Evolutionary conservation across 306 rosid genomes (phyloP).

Genomic region (Clitoria ternatea): DNA sequence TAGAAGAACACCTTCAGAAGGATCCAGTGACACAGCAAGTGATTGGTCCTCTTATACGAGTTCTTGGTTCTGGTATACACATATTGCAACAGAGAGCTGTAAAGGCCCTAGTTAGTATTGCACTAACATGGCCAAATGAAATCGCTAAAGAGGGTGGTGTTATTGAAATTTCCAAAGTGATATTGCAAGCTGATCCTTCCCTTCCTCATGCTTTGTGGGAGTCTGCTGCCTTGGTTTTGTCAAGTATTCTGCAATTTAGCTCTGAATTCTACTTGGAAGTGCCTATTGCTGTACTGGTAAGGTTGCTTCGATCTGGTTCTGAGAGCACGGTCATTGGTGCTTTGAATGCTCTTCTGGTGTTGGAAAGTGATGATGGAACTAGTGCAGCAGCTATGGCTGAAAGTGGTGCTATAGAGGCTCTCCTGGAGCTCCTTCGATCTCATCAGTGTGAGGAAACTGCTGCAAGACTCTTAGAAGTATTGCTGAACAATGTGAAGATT

Average conservation of each 20-base stretch:
- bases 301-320: constrained; percentile 91
- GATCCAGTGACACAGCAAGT: constrained; percentile 86
- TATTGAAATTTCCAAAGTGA: constrained; percentile 82
- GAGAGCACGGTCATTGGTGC: constrained; percentile 87
- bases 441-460: constrained; percentile 97
- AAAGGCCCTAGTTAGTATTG: constrained; percentile 90
- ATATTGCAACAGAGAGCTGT: constrained; percentile 97
- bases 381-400: constrained; percentile 99
- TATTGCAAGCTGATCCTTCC: constrained; percentile 90
- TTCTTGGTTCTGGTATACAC: constrained; percentile 86
- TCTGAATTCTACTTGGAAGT: constrained; percentile 97
- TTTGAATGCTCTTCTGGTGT: constrained; percentile 90
- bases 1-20: constrained; percentile 88
- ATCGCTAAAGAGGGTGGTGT: constrained; percentile 99
- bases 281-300: constrained; percentile 93
- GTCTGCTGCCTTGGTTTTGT: constrained; percentile 89
- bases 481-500: constrained; percentile 90
- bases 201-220: constrained; percentile 98
- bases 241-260: constrained; percentile 94
- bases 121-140: constrained; percentile 95
- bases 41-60: constrained; percentile 82
- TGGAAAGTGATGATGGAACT: constrained; percentile 92
- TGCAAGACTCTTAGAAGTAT: constrained; percentile 90
- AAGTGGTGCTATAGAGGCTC: constrained; percentile 99
- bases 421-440: constrained; percentile 87